phyloP scores from a whole-genome alignment of 192 early-diverging fungal species.

The Backusella tuberculispora region DNA sequence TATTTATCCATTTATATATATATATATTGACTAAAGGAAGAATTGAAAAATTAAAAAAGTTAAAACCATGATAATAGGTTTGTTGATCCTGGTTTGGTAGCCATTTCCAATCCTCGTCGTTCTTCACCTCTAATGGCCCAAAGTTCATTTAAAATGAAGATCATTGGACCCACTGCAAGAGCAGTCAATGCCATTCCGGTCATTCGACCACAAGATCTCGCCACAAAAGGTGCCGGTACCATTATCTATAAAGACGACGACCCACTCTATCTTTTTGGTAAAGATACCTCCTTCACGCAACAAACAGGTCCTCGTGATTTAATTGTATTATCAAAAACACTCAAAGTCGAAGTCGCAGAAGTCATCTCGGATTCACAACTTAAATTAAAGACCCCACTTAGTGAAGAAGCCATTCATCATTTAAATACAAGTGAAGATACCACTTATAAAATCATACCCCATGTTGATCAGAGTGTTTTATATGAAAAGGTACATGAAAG shows the following conservation, averaged over 20 bases:
- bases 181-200: constrained; percentile 87
- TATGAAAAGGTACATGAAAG: constrained; percentile 81
- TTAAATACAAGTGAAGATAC: constrained; percentile 38
- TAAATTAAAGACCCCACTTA: constrained; percentile 69
- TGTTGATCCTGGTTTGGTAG: constrained; percentile 89
- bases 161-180: constrained; percentile 81
- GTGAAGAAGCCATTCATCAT: constrained; percentile 60
- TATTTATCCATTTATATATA: constrained; percentile 19
- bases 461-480: constrained; percentile 87
- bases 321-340: constrained; percentile 49
- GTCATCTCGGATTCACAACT: constrained; percentile 84
- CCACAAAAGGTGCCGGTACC: constrained; percentile 64
- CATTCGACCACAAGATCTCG: constrained; percentile 88
- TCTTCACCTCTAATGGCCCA: constrained; percentile 79
- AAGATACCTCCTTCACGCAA: constrained; percentile 69
- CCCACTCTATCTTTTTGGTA: constrained; percentile 59
- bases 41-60: constrained; percentile 30
- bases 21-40: background rate
- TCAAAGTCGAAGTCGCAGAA: constrained; percentile 61
- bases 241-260: constrained; percentile 60
- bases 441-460: constrained; percentile 66
- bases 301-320: constrained; percentile 63
- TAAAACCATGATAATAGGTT: constrained; percentile 66
- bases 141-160: constrained; percentile 79
- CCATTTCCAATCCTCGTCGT: constrained; percentile 73